Conservation (phyloP, 805 yeast genomes). For the Candida pseudoglaebosa region DNA sequence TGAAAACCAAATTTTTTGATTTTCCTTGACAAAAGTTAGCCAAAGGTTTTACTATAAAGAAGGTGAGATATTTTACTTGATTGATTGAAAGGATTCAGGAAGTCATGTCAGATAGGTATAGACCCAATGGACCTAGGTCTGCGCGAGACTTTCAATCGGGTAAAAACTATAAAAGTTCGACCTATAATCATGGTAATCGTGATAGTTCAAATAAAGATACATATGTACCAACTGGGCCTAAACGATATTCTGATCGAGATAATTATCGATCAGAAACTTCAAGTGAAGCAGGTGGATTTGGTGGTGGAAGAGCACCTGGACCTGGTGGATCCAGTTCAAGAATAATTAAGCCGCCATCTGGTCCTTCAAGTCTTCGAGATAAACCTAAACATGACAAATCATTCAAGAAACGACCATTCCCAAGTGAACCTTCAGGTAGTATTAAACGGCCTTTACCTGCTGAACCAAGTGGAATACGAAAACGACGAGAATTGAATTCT, state of each 20-base stretch:
- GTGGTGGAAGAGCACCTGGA: neutral
- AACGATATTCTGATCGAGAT: constrained; percentile 21
- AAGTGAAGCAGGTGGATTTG: constrained; percentile 1
- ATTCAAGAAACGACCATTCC: neutral
- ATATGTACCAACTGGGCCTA: constrained; percentile 16
- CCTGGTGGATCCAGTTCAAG: constrained; percentile 5
- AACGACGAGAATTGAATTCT: constrained; percentile 4
- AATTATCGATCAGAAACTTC: constrained; percentile 16
- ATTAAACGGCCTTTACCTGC: constrained; percentile 3
- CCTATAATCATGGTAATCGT: neutral
- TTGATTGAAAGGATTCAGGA: too few relatives aligned
- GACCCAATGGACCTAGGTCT: constrained; percentile 15
- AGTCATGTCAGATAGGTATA: constrained; percentile 33
- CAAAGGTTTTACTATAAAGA: neutral
- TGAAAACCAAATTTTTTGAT: too few relatives aligned
- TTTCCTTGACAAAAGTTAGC: too few relatives aligned
- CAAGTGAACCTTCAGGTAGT: neutral
- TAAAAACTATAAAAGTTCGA: neutral
- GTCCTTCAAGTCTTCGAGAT: constrained; percentile 17
- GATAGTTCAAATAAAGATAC: constrained; percentile 6
- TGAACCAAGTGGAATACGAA: constrained; percentile 5
- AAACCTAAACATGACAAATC: constrained; percentile 5
- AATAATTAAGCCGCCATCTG: constrained; percentile 14
- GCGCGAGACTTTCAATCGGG: constrained; percentile 4
- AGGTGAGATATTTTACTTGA: neutral